phyloP scores from a whole-genome alignment of 1,284 basidiomycete species.

The Naganishia sp. region DNA sequence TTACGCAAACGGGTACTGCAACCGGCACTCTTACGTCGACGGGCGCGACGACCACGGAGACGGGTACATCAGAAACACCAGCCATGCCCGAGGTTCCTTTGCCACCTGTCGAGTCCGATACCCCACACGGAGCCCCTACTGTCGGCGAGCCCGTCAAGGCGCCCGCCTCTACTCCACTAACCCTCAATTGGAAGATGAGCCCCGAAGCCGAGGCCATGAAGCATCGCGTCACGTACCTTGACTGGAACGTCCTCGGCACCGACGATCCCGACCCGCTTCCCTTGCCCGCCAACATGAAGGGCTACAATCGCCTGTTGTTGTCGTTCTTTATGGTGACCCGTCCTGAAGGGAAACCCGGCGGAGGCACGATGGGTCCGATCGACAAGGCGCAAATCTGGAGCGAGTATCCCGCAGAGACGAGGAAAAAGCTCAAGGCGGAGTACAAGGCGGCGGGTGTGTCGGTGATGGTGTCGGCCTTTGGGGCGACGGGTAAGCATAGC shows the following conservation, averaged over 20 bases:
- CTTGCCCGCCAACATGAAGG: constrained; percentile 39
- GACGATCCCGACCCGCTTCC: constrained; percentile 36
- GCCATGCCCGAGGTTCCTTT: too few relatives aligned
- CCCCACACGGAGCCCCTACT: too few relatives aligned
- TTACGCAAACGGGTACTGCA: too few relatives aligned
- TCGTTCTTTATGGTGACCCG: constrained; percentile 55
- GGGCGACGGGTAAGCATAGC: constrained; percentile 46
- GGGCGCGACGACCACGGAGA: too few relatives aligned
- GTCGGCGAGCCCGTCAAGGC: too few relatives aligned
- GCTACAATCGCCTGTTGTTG: constrained; percentile 55
- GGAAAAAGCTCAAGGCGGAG: constrained; percentile 45
- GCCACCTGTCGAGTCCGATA: too few relatives aligned
- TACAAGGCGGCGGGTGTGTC: constrained; percentile 56
- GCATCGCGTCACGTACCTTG: too few relatives aligned
- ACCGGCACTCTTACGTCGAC: too few relatives aligned
- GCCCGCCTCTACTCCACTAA: too few relatives aligned
- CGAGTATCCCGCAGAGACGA: constrained; percentile 39
- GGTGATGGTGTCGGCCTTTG: constrained; percentile 56
- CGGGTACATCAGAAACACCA: too few relatives aligned
- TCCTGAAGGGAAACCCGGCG: not conserved
- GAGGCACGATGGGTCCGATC: not conserved
- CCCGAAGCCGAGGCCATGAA: too few relatives aligned
- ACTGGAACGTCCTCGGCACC: constrained; percentile 14
- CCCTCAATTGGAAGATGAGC: too few relatives aligned
- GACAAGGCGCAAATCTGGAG: constrained; percentile 36